Conservation (phyloP, 2,329 filamentous ascomycete genomes). For the Curvularia eragrostidis region DNA sequence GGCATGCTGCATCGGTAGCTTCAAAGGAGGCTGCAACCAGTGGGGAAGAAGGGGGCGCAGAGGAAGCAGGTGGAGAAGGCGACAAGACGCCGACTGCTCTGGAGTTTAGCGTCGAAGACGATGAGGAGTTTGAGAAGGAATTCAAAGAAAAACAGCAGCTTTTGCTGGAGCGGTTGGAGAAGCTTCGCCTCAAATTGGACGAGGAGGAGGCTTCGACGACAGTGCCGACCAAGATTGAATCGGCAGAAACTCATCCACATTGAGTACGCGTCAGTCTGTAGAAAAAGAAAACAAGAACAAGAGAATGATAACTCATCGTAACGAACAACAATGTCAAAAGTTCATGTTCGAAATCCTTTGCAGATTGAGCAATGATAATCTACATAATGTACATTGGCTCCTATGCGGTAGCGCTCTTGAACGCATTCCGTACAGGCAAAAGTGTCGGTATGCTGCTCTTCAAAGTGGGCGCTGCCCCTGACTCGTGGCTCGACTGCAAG, state of each 20-base stretch:
- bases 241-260: background rate
- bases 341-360: background rate
- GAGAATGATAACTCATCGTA: background rate
- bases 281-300: background rate
- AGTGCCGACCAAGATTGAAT: background rate
- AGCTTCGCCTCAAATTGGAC: conserved; percentile 36
- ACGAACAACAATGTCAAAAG: too few species aligned
- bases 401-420: conserved; percentile 26
- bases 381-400: conserved; percentile 13
- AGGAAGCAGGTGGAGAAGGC: conserved; percentile 20
- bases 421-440: conserved; percentile 28
- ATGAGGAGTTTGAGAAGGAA: conserved; percentile 40
- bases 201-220: conserved; percentile 16
- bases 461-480: conserved; percentile 4
- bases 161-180: conserved; percentile 39
- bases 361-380: background rate
- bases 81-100: conserved; percentile 44
- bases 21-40: background rate
- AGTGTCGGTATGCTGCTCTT: conserved; percentile 15
- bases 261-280: background rate
- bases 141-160: conserved; percentile 37
- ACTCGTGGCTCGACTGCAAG: background rate
- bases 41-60: conserved; percentile 4
- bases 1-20: background rate
- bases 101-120: conserved; percentile 28